A percentile compares a stretch with the other conserved stretches of the same genome.
Evolutionary conservation across 495 filamentous ascomycete species (phyloP).

Genomic region (Neurospora sp.): DNA sequence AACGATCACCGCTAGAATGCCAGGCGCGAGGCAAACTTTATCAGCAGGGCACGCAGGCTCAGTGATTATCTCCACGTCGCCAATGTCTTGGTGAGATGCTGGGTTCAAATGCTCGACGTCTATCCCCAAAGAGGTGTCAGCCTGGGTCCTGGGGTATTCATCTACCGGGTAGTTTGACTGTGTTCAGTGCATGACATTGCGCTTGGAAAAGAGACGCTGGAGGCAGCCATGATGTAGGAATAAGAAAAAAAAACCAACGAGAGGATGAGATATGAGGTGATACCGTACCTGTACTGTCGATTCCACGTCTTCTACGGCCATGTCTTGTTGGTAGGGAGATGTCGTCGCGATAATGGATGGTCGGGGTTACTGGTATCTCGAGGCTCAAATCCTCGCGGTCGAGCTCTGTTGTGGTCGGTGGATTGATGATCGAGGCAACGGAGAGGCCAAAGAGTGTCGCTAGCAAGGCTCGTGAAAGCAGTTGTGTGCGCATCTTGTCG

Average conservation of each 20-base stretch:
- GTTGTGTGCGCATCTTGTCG: not conserved
- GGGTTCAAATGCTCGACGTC: not conserved
- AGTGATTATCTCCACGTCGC: not conserved
- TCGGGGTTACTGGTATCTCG: not conserved
- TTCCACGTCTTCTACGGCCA: not conserved
- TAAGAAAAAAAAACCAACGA: not conserved
- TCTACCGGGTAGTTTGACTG: not conserved
- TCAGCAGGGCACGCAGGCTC: not conserved
- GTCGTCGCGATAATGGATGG: not conserved
- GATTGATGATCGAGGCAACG: not conserved
- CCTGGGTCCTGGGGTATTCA: not conserved
- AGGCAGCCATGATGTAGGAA: not conserved
- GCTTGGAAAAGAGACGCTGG: not conserved
- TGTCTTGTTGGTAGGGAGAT: not conserved
- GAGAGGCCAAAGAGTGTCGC: not conserved
- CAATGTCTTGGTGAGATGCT: not conserved
- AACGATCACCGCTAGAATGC: not conserved
- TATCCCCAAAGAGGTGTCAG: not conserved
- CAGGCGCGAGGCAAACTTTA: not conserved
- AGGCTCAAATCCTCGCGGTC: not conserved
- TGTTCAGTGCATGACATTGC: not conserved
- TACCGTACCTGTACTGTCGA: not conserved
- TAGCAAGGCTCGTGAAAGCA: not conserved
- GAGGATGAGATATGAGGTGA: not conserved
- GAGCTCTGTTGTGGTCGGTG: not conserved